A percentile compares a stretch with the other conserved stretches of the same genome.
Conservation (phyloP, 495 filamentous ascomycete genomes). For the Hamigera avellanea region DNA sequence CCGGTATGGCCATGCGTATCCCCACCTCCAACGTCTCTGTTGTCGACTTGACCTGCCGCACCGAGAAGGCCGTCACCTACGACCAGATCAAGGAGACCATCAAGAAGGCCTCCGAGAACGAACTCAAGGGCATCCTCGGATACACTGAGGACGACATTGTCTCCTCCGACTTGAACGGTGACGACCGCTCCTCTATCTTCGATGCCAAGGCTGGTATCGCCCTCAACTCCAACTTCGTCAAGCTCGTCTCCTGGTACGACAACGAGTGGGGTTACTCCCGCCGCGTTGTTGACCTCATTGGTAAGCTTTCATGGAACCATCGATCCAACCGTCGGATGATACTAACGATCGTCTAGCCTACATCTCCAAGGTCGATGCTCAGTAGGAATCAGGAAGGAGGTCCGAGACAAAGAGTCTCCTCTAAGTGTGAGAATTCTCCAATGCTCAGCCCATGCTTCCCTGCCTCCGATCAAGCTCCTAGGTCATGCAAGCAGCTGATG, state of each 20-base stretch:
- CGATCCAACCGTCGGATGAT: background rate
- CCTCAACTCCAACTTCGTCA: conserved; percentile 96
- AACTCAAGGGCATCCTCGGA: conserved; percentile 79
- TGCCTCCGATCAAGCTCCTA: background rate
- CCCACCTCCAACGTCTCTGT: conserved; percentile 98
- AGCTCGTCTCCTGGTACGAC: conserved; percentile 98
- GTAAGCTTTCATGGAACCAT: conserved; percentile 19
- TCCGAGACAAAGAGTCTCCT: conserved; percentile 24
- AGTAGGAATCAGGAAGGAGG: conserved; percentile 33
- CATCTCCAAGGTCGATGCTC: conserved; percentile 75
- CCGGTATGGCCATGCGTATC: conserved; percentile 98
- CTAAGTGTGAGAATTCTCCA: conserved; percentile 12
- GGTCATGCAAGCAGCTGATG: background rate
- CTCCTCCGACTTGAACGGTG: conserved; percentile 85
- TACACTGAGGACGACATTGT: conserved; percentile 98
- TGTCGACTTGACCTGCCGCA: conserved; percentile 89
- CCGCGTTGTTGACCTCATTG: conserved; percentile 92
- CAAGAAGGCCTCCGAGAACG: conserved; percentile 77
- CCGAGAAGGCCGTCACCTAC: conserved; percentile 82
- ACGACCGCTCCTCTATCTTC: conserved; percentile 91
- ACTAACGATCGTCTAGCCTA: conserved; percentile 40
- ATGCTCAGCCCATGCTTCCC: conserved; percentile 2
- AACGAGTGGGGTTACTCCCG: conserved; percentile 96
- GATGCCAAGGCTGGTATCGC: conserved; percentile 99
- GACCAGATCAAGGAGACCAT: conserved; percentile 87